Percentiles rank a stretch among this genome's conserved stretches.
These are phyloP conservation scores for Hypoxylon sp. DNA, from an alignment of 2,329 filamentous ascomycete genomes.

Conservation along the genomic window DNA sequence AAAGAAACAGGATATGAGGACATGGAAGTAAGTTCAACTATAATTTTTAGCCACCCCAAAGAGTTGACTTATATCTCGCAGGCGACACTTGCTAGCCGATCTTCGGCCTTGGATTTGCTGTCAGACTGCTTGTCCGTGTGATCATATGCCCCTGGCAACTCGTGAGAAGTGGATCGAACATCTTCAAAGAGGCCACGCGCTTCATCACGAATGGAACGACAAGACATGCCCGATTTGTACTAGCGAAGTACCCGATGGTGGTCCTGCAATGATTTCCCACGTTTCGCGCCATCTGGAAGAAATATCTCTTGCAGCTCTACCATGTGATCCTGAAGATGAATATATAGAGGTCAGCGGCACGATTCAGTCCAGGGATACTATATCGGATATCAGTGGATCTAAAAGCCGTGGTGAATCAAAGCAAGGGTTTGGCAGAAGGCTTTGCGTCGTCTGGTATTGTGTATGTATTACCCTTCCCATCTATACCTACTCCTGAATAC, in stretches of 20 bases:
- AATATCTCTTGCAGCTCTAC: slow-evolving; percentile 24
- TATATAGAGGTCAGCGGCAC: background rate
- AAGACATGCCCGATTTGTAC: slow-evolving; percentile 19
- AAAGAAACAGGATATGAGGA: slow-evolving; percentile 1
- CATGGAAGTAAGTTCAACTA: slow-evolving; percentile 26
- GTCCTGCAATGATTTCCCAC: slow-evolving; percentile 4
- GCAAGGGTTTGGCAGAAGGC: too few species aligned
- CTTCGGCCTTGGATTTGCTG: slow-evolving; percentile 23
- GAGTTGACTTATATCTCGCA: background rate
- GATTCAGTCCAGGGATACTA: background rate
- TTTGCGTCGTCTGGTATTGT: too few species aligned
- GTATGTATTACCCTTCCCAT: background rate
- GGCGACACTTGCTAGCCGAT: slow-evolving; percentile 24
- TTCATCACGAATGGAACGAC: slow-evolving; percentile 20
- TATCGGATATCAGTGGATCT: background rate
- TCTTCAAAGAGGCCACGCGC: slow-evolving; percentile 1
- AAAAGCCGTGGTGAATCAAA: background rate
- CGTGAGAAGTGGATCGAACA: slow-evolving; percentile 22
- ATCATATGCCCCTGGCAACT: slow-evolving; percentile 5
- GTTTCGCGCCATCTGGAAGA: slow-evolving; percentile 24
- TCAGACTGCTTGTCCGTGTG: slow-evolving; percentile 13
- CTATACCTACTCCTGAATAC: background rate
- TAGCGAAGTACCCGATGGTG: background rate
- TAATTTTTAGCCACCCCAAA: background rate
- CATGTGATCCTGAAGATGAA: background rate